phyloP scores from a whole-genome alignment of 805 yeast genomes.

The Clavispora phyllophila region DNA sequence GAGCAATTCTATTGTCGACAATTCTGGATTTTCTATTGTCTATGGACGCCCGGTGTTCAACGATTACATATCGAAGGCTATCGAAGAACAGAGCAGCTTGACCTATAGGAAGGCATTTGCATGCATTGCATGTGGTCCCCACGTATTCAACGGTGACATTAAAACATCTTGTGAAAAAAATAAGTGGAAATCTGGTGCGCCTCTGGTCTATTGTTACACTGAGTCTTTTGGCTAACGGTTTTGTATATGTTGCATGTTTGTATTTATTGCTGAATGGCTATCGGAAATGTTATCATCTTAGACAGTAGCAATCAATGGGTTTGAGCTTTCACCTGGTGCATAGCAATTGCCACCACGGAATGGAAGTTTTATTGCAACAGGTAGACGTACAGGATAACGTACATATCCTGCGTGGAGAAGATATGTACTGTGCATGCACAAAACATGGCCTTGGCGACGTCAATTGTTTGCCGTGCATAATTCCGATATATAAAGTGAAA shows the following conservation, averaged over 20 bases:
- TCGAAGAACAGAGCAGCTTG: slow-evolving; percentile 8
- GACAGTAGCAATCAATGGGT: too few species aligned
- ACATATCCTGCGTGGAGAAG: not conserved
- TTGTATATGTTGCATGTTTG: not conserved
- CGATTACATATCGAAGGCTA: slow-evolving; percentile 14
- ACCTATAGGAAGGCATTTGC: slow-evolving; percentile 28
- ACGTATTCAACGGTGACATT: slow-evolving; percentile 23
- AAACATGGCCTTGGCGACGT: too few species aligned
- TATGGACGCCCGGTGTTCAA: slow-evolving; percentile 18
- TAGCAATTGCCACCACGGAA: too few species aligned
- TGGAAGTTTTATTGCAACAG: too few species aligned
- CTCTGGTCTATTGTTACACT: slow-evolving; percentile 39
- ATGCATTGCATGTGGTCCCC: slow-evolving; percentile 39
- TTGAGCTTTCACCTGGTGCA: too few species aligned
- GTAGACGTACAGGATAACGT: too few species aligned
- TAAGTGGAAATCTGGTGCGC: slow-evolving; percentile 23
- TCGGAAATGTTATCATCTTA: too few species aligned
- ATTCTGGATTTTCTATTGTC: slow-evolving; percentile 4
- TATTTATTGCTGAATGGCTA: not conserved
- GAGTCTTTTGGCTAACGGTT: slow-evolving; percentile 22
- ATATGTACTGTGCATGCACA: not conserved
- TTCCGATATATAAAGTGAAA: not conserved
- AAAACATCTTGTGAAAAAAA: slow-evolving; percentile 25
- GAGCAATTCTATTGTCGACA: not conserved
- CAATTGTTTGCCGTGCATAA: not conserved